A percentile compares a stretch with the other conserved stretches of the same genome.
These are phyloP conservation scores for Areca catechu DNA, from an alignment of 176 grass and related monocot species.

Conservation along the genomic window DNA sequence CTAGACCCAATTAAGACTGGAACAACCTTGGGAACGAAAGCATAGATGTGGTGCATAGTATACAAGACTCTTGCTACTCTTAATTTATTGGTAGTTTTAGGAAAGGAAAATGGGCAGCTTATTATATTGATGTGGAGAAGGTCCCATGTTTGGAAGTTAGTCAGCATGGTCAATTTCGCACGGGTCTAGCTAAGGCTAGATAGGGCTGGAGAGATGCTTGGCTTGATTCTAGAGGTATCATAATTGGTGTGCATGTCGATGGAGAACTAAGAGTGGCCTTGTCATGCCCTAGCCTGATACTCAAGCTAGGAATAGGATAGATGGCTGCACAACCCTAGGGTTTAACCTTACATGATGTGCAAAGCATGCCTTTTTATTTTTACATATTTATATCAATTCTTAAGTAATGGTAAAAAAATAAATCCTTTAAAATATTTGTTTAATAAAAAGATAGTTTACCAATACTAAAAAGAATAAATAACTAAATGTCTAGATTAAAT, in stretches of 20 bases:
- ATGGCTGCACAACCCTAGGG: no score
- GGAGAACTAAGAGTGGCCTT: conserved; percentile 85
- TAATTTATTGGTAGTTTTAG: conserved; percentile 88
- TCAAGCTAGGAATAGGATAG: no score
- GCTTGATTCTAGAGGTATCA: conserved; percentile 84
- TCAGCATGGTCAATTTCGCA: conserved; percentile 61
- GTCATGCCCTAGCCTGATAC: no score
- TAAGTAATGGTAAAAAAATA: no score
- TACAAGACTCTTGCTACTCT: conserved; percentile 89
- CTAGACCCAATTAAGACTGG: conserved; percentile 90
- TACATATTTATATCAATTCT: no score
- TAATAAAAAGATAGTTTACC: no score
- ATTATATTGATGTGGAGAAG: conserved; percentile 91
- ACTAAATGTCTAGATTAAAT: no score
- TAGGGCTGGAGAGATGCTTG: conserved; percentile 93
- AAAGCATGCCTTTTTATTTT: no score
- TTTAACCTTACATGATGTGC: no score
- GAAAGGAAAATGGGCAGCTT: conserved; percentile 86
- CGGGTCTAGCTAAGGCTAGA: conserved; percentile 71
- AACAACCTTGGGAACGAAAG: conserved; percentile 78
- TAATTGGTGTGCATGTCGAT: conserved; percentile 88
- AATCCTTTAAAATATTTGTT: no score
- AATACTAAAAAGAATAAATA: no score
- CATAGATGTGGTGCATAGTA: conserved; percentile 88
- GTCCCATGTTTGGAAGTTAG: conserved; percentile 69